These are phyloP conservation scores for Cucumis hystrix DNA, from an alignment of 306 rosid genomes.

Conservation along the genomic window DNA sequence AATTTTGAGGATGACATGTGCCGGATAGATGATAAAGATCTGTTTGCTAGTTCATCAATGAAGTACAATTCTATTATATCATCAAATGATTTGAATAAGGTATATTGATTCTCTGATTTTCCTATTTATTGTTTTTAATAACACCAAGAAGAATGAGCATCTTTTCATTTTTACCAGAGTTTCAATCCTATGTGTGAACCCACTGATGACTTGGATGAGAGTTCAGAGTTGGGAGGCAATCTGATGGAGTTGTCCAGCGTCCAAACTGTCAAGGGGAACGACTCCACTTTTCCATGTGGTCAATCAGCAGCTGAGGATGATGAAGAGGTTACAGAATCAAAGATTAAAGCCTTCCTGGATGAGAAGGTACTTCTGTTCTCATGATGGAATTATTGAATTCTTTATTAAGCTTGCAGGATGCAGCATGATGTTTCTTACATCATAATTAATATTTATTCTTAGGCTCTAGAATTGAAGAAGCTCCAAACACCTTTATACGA, in stretches of 20 bases:
- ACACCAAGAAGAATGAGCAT: background rate
- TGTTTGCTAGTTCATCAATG: constrained; percentile 33
- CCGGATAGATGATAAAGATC: constrained; percentile 55
- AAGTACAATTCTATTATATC: constrained; percentile 31
- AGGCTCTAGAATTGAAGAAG: constrained; percentile 81
- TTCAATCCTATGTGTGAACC: constrained; percentile 77
- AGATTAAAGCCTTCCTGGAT: constrained; percentile 80
- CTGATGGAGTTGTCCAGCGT: constrained; percentile 26
- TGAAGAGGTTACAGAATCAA: constrained; percentile 75
- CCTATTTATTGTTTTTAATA: constrained; percentile 13
- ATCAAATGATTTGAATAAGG: constrained; percentile 48
- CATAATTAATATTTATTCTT: background rate
- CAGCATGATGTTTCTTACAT: background rate
- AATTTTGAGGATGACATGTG: constrained; percentile 63
- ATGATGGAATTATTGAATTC: background rate
- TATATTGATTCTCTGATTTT: constrained; percentile 12
- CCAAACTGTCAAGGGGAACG: constrained; percentile 29
- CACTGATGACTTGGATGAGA: constrained; percentile 45
- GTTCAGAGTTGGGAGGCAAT: constrained; percentile 29
- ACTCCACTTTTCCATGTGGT: constrained; percentile 43
- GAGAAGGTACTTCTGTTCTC: constrained; percentile 43
- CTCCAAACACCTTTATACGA: constrained; percentile 78
- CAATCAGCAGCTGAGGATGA: constrained; percentile 59
- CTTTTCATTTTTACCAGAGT: constrained; percentile 40
- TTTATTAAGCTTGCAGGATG: background rate